phyloP scores from a whole-genome alignment of 352 stramenopile genomes.

The Hyaloperonospora brassicae region DNA sequence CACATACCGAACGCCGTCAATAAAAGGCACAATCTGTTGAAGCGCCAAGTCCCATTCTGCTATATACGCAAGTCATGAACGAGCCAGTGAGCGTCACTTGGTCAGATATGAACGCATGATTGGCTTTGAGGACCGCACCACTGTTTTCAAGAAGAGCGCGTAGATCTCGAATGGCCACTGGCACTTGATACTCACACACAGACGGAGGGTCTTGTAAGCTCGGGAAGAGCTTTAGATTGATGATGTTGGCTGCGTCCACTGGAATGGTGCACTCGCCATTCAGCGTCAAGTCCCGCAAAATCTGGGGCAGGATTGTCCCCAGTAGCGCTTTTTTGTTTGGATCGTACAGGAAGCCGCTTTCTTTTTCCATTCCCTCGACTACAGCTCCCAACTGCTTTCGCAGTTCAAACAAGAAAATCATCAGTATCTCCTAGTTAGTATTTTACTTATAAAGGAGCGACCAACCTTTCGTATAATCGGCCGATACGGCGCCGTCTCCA shows the following conservation, averaged over 20 bases:
- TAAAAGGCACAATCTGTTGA: conserved; percentile 86
- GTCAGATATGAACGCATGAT: background rate
- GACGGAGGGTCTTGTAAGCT: conserved; percentile 56
- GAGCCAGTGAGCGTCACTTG: background rate
- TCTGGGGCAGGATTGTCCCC: conserved; percentile 57
- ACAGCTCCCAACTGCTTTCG: conserved; percentile 44
- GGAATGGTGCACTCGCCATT: conserved; percentile 77
- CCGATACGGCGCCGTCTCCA: conserved; percentile 69
- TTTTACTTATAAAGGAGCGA: background rate
- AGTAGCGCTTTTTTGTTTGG: conserved; percentile 54
- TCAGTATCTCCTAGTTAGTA: background rate
- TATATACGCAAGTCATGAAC: conserved; percentile 18
- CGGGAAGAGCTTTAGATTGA: conserved; percentile 84
- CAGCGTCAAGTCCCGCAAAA: conserved; percentile 62
- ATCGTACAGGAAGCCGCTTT: conserved; percentile 80
- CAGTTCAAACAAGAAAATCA: conserved; percentile 5
- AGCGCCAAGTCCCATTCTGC: conserved; percentile 83
- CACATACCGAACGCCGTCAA: conserved; percentile 86
- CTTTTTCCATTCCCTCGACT: conserved; percentile 82
- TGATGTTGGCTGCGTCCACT: conserved; percentile 73
- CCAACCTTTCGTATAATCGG: conserved; percentile 73
- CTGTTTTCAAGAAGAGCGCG: conserved; percentile 65
- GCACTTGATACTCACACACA: conserved; percentile 82
- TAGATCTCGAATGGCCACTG: conserved; percentile 69
- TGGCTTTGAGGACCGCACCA: conserved; percentile 27